A percentile compares a stretch with the other conserved stretches of the same genome.
Evolutionary conservation across 108 stramenopile genomes (phyloP).

Genomic region (Fragilaria crotonensis): DNA sequence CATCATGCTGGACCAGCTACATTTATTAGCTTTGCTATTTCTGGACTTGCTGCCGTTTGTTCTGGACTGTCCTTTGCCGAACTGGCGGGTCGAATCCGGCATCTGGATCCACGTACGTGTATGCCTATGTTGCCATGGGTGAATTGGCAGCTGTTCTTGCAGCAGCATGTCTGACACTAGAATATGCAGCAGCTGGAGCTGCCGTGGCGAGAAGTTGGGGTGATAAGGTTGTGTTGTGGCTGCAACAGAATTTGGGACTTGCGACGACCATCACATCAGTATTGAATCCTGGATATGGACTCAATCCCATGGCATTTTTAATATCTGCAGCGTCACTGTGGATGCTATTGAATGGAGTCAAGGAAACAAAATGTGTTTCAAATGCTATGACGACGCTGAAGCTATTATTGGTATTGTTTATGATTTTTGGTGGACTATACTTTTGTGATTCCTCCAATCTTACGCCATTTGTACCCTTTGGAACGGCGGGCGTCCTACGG

Average conservation of each 20-base stretch:
- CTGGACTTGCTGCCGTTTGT: constrained; percentile 65
- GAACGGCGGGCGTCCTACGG: constrained; percentile 49
- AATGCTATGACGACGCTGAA: constrained; percentile 80
- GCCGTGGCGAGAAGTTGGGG: constrained; percentile 92
- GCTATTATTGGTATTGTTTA: constrained; percentile 69
- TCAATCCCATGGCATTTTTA: constrained; percentile 60
- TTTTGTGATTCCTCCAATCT: constrained; percentile 54
- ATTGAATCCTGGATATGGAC: constrained; percentile 30
- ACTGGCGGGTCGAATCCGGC: constrained; percentile 62
- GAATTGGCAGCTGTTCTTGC: constrained; percentile 80
- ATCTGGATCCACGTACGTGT: constrained; percentile 78
- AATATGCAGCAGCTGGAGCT: constrained; percentile 73
- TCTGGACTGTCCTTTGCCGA: constrained; percentile 86
- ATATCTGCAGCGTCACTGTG: constrained; percentile 41
- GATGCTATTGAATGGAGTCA: constrained; percentile 61
- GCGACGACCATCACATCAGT: neutral
- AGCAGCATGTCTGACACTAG: constrained; percentile 74
- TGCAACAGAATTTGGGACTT: constrained; percentile 23
- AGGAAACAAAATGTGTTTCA: constrained; percentile 69
- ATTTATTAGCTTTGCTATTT: constrained; percentile 52
- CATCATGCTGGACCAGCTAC: constrained; percentile 85
- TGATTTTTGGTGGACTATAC: constrained; percentile 73
- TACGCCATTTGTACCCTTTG: constrained; percentile 48
- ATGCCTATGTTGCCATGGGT: constrained; percentile 68
- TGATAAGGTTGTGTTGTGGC: constrained; percentile 79